A percentile compares a stretch with the other conserved stretches of the same genome.
Conservation (phyloP, 31 red algal genomes). For the Bonnemaisonia californica region DNA sequence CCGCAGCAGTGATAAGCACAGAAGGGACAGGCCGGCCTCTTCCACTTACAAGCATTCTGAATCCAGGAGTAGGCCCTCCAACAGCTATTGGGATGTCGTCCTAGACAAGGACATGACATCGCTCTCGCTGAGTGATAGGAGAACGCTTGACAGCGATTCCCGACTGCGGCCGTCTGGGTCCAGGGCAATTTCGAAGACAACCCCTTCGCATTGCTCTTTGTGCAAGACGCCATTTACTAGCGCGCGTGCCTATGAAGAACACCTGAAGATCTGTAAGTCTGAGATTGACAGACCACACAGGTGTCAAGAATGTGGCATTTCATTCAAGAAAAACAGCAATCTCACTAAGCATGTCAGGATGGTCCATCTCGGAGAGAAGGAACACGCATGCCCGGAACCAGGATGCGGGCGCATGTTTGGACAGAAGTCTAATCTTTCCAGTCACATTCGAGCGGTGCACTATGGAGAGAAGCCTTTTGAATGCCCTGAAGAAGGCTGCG, state of each 20-base stretch:
- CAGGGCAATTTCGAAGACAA: neutral
- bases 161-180: neutral
- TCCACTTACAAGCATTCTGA: neutral
- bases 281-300: slow-evolving; percentile 48
- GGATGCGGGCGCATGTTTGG: slow-evolving; percentile 75
- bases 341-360: slow-evolving; percentile 82
- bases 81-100: neutral
- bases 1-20: neutral
- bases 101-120: neutral
- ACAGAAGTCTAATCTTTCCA: slow-evolving; percentile 68
- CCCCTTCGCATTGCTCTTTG: neutral
- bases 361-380: slow-evolving; percentile 72
- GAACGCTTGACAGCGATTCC: neutral
- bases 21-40: neutral
- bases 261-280: neutral
- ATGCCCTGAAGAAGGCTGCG: slow-evolving; percentile 62
- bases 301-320: slow-evolving; percentile 58
- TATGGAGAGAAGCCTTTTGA: slow-evolving; percentile 62
- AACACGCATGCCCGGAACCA: slow-evolving; percentile 60
- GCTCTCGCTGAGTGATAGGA: neutral
- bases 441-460: slow-evolving; percentile 72
- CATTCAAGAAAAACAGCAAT: slow-evolving; percentile 72
- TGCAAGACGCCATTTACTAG: neutral
- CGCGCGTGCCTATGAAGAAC: neutral
- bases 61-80: neutral